Percentiles rank a stretch among this genome's conserved stretches.
These are phyloP conservation scores for Craspedostauros australis DNA, from an alignment of 108 stramenopile species.

Conservation along the genomic window DNA sequence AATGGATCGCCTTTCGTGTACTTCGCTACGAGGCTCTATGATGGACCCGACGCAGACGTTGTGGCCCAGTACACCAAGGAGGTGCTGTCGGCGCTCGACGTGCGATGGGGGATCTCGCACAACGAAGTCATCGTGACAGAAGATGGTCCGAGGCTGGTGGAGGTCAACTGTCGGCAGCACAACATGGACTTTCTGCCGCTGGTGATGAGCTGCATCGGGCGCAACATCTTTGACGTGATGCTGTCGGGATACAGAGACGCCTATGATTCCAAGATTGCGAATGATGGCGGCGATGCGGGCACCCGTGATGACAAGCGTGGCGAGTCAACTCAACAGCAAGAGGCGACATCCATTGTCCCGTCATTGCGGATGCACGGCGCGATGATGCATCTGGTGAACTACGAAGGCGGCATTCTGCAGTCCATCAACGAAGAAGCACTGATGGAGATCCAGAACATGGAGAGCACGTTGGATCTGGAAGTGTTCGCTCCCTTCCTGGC, in stretches of 20 bases:
- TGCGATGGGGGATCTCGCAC: slow-evolving; percentile 72
- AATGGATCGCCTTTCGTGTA: slow-evolving; percentile 86
- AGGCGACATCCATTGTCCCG: slow-evolving; percentile 42
- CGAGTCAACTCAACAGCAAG: no score
- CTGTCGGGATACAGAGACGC: slow-evolving; percentile 69
- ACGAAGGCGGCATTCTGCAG: slow-evolving; percentile 44
- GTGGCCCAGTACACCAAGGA: slow-evolving; percentile 45
- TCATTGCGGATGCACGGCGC: slow-evolving; percentile 46
- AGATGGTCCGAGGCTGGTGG: slow-evolving; percentile 59
- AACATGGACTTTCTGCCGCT: slow-evolving; percentile 80
- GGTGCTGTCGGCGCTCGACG: slow-evolving; percentile 53
- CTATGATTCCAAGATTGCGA: no score
- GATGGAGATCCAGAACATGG: slow-evolving; percentile 56
- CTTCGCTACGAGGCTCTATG: slow-evolving; percentile 77
- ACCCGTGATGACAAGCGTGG: no score
- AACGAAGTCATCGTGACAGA: slow-evolving; percentile 66
- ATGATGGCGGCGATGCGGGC: no score
- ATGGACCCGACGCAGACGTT: slow-evolving; percentile 18
- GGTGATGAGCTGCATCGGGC: slow-evolving; percentile 70
- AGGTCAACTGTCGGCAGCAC: slow-evolving; percentile 86
- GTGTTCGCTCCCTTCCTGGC: slow-evolving; percentile 60
- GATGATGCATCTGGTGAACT: slow-evolving; percentile 71
- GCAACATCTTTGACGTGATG: slow-evolving; percentile 75
- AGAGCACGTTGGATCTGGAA: slow-evolving; percentile 62
- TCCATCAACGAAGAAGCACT: slow-evolving; percentile 43